These are phyloP conservation scores for Picochlorum costavermella DNA, from an alignment of 139 green algal species.

Conservation along the genomic window DNA sequence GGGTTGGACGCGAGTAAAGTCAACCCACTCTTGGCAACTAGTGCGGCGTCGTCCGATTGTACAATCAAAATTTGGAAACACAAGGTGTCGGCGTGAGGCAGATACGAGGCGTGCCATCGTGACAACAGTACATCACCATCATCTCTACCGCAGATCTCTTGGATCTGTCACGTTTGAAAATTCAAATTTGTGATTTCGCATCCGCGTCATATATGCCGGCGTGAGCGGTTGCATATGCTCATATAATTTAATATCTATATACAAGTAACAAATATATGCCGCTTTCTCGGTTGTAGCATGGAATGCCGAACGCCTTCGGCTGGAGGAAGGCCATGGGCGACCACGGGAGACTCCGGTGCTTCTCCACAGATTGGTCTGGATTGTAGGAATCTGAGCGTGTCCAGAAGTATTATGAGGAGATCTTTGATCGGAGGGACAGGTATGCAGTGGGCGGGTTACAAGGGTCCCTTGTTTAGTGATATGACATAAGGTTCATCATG, in stretches of 20 bases:
- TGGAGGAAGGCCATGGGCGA: too few relatives aligned
- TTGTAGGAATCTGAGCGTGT: too few relatives aligned
- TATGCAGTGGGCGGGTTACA: neutral
- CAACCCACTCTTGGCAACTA: conserved; percentile 28
- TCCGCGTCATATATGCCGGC: neutral
- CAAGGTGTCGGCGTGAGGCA: neutral
- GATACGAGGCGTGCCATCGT: too few relatives aligned
- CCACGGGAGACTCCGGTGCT: too few relatives aligned
- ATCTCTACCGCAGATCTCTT: neutral
- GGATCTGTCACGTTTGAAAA: neutral
- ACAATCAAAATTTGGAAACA: conserved; percentile 54
- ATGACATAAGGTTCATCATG: neutral
- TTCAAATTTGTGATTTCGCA: neutral
- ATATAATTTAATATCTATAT: too few relatives aligned
- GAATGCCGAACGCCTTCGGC: too few relatives aligned
- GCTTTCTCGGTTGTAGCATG: too few relatives aligned
- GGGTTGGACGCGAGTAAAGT: conserved; percentile 9
- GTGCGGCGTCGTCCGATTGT: conserved; percentile 42
- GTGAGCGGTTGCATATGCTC: too few relatives aligned
- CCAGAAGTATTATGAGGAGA: too few relatives aligned
- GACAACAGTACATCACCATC: too few relatives aligned
- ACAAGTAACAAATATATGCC: too few relatives aligned
- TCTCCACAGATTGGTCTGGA: too few relatives aligned
- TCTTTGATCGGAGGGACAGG: neutral
- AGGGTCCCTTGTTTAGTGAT: neutral